Evolutionary conservation across 1,139 yeast genomes (phyloP), one percentile per base, ranked within the genome.

Genomic region (Candida sojae): DNA sequence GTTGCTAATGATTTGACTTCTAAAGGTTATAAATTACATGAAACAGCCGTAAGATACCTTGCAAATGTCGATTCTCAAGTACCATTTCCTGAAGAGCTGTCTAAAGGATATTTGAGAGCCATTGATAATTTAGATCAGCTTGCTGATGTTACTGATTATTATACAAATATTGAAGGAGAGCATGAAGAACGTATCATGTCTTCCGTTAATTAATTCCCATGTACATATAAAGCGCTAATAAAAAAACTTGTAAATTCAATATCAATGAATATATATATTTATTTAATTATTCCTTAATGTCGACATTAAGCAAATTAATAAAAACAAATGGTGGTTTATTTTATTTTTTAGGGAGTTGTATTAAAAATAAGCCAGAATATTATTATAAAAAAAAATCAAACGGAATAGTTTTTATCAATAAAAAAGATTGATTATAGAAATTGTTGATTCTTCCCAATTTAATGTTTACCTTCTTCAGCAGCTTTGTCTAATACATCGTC

Each of bases 61-160:
- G 83, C 96, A 0, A 82, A 80, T 45, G 70, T 73, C 0, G 96
- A 88, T 47, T 77, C 80, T 54, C 66, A 73, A 53, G 84, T 84
- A 4, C 76, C 73, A 10, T 77, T 82, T 41, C 79, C 78, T 0
- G 82, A 75, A 39, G 87, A 80, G 12, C 70, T 73, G 23, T 71
- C 67, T 45, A 76, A 74, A 52, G 75, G 77, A 30, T 79, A 82
- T 56, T 77, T 77, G 25, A 87, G 84, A 60, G 80, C 91, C 34
- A 66, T 86, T 42, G 73, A 68, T 28, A 74, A 76, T 48, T 71
- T 92, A 46, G 96, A 89, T 51, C 89, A 83, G 37, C 70, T 89
- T 21, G 89, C 88, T 44, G 97, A 92, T 58, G 88, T 92, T 32
- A 83, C 90, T 7, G 90, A 84, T 54, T 83, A 88, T 53, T 88